Evolutionary conservation across 2,329 filamentous ascomycete species (phyloP).

Genomic region (Knufia fluminis): DNA sequence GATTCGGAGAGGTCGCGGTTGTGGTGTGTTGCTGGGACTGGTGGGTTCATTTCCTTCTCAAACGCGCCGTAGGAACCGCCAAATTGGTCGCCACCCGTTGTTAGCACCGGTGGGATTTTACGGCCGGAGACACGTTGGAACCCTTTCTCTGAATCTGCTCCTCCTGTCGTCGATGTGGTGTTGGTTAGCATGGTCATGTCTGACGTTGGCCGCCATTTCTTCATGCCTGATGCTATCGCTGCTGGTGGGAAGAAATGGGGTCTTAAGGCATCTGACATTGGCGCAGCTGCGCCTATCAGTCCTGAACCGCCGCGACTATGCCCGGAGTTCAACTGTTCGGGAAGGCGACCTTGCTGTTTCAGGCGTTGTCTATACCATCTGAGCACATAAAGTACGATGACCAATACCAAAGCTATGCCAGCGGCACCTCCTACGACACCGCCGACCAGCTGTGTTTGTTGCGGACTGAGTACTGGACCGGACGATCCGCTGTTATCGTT

Average conservation of each 20-base stretch:
- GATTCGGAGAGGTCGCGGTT: conserved; percentile 21
- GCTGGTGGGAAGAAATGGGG: conserved; percentile 24
- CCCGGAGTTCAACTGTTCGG: conserved; percentile 18
- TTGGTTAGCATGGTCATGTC: conserved; percentile 26
- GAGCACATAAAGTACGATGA: conserved; percentile 44
- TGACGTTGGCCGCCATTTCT: conserved; percentile 25
- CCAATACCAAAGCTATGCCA: conserved; percentile 43
- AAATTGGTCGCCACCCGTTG: conserved; percentile 33
- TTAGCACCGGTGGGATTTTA: conserved; percentile 39
- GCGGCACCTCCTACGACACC: conserved; percentile 55
- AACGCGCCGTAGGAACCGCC: conserved; percentile 22
- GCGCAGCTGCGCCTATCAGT: conserved; percentile 17
- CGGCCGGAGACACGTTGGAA: conserved; percentile 43
- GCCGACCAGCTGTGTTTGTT: conserved; percentile 48
- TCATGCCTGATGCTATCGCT: conserved; percentile 30
- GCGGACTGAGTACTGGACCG: conserved; percentile 17
- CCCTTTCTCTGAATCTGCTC: conserved; percentile 33
- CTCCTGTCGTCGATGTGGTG: conserved; percentile 18
- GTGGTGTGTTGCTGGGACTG: conserved; percentile 13
- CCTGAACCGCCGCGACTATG: background rate
- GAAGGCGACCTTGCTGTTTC: conserved; percentile 21
- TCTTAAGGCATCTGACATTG: conserved; percentile 24
- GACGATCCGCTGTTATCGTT: conserved; percentile 15
- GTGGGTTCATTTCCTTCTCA: conserved; percentile 16
- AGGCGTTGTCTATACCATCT: conserved; percentile 39